Evolutionary conservation across 768 basidiomycete genomes (phyloP).

Genomic region (Lactarius akahatsu): DNA sequence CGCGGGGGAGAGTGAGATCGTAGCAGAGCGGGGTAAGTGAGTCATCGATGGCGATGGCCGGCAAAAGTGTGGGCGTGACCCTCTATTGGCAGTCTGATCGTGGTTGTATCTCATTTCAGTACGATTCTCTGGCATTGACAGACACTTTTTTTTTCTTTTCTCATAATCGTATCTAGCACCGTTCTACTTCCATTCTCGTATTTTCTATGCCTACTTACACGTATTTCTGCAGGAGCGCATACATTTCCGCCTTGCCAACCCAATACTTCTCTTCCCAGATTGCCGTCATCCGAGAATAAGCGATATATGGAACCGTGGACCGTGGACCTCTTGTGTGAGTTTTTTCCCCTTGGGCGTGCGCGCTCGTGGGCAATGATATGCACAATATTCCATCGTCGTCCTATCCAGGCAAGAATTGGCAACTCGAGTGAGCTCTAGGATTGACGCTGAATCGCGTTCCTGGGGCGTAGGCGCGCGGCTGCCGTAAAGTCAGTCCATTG

Average conservation of each 20-base stretch:
- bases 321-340: not conserved
- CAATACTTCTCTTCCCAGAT: not conserved
- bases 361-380: not conserved
- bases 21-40: conserved; percentile 7
- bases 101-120: conserved; percentile 23
- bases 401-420: not conserved
- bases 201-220: not conserved
- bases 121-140: conserved; percentile 4
- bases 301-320: not conserved
- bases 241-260: too few relatives aligned
- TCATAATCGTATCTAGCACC: conserved; percentile 17
- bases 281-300: conserved; percentile 4
- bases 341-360: not conserved
- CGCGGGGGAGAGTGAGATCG: conserved; percentile 5
- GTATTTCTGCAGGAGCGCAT: conserved; percentile 8
- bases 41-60: not conserved
- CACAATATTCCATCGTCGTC: not conserved
- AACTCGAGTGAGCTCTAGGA: not conserved
- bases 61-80: not conserved
- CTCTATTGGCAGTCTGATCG: conserved; percentile 3
- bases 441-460: not conserved
- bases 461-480: not conserved
- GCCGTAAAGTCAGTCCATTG: not conserved
- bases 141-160: conserved; percentile 10
- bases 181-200: conserved; percentile 8